Conservation (phyloP, 441 rosid genomes). For the Pelargonium australe region DNA sequence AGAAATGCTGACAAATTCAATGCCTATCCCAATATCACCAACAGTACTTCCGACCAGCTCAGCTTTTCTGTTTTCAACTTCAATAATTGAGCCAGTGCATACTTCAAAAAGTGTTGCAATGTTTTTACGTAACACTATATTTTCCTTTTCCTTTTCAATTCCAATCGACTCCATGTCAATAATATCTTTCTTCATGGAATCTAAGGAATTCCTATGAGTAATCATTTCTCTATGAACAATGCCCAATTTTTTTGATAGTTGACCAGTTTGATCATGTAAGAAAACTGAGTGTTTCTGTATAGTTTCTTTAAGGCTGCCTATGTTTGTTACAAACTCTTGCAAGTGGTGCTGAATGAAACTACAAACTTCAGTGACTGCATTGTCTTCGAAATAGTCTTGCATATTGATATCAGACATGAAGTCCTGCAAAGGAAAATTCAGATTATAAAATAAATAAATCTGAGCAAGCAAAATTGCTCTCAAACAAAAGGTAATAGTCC, state of each 20-base stretch:
- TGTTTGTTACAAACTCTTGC: constrained; percentile 46
- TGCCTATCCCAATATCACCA: constrained; percentile 25
- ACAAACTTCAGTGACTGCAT: constrained; percentile 35
- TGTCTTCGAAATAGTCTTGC: constrained; percentile 42
- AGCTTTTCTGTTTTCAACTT: constrained; percentile 62
- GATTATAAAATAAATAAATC: not conserved
- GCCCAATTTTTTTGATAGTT: constrained; percentile 39
- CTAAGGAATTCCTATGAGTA: constrained; percentile 39
- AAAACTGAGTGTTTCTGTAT: constrained; percentile 42
- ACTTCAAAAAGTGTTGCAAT: constrained; percentile 64
- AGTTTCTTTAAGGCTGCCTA: constrained; percentile 40
- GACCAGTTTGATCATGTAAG: constrained; percentile 47
- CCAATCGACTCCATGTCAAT: constrained; percentile 36
- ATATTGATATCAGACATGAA: constrained; percentile 38
- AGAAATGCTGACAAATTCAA: constrained; percentile 27
- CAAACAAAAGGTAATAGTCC: not conserved
- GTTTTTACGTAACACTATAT: constrained; percentile 42
- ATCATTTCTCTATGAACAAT: constrained; percentile 35
- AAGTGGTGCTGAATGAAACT: constrained; percentile 41
- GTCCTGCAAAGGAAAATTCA: constrained; percentile 35
- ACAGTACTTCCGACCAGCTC: constrained; percentile 35
- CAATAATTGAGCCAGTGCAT: constrained; percentile 51
- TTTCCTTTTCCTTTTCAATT: constrained; percentile 54
- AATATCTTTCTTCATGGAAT: constrained; percentile 39
- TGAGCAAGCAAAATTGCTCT: not conserved